These are phyloP conservation scores for Albugo laibachii DNA, from an alignment of 352 stramenopile species.

Conservation along the genomic window DNA sequence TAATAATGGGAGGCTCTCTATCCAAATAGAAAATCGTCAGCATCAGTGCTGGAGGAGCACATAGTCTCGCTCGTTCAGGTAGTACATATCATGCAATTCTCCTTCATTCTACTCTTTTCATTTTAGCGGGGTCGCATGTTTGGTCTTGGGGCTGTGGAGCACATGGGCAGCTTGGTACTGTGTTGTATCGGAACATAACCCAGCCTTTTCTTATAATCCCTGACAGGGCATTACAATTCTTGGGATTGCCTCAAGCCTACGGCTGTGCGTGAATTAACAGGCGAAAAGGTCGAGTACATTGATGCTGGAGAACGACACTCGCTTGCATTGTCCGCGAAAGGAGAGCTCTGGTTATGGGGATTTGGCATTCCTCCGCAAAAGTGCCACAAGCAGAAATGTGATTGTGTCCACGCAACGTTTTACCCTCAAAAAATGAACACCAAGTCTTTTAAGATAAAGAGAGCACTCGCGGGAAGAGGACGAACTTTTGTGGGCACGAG, in stretches of 20 bases:
- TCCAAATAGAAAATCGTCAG: constrained; percentile 43
- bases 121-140: constrained; percentile 14
- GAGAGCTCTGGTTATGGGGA: constrained; percentile 53
- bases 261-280: constrained; percentile 43
- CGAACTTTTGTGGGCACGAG: constrained; percentile 43
- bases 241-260: constrained; percentile 38
- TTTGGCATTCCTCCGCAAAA: constrained; percentile 33
- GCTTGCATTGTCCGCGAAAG: constrained; percentile 34
- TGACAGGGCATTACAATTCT: constrained; percentile 39
- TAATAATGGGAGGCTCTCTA: not conserved
- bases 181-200: not conserved
- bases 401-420: constrained; percentile 29
- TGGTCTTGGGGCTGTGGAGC: constrained; percentile 45
- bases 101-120: not conserved
- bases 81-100: not conserved
- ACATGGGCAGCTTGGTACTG: constrained; percentile 47
- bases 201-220: not conserved
- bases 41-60: constrained; percentile 24
- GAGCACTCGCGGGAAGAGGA: constrained; percentile 26
- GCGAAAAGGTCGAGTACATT: constrained; percentile 32
- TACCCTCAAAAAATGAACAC: constrained; percentile 20
- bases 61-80: constrained; percentile 56
- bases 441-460: constrained; percentile 22
- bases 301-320: constrained; percentile 49
- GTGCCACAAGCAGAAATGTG: constrained; percentile 17